Evolutionary conservation across 352 stramenopile species (phyloP), one percentile per base, ranked within the genome.

Genomic region (Phytophthora idaei): DNA sequence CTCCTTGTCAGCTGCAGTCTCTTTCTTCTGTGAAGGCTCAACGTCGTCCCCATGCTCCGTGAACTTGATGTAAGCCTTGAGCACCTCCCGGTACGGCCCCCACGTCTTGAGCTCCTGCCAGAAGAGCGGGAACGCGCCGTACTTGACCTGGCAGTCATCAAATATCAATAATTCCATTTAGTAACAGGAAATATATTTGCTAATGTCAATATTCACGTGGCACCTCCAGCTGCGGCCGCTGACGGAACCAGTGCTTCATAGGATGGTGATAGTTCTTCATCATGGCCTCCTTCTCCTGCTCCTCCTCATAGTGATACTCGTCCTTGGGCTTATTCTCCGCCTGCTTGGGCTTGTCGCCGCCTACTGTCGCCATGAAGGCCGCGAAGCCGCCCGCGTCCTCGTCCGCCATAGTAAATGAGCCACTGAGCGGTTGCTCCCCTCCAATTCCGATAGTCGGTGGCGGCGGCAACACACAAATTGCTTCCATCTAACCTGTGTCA

Each of bases 21-120:
- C 27, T 9, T 64, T 46, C 32, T 68, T 49, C 37, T 60, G 45
- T 46, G 21, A 9, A 2, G 36, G 31, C 29, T 79, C 66, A 14
- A 49, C 51, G 47, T 77, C 61, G 12, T 77, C 63, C 37, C 60
- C 59, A 58, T 83, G 59, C 61, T 93, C 81, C 28, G 77, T 95
- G 52, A 89, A 85, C 52, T 81, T 86, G 56, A 99, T 80, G 70
- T 94, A 99, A 59, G 85, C 73, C 67, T 97, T 95, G 9, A 97
- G 77, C 37, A 97, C 87, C 54, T 97, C 89, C 29, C 94, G 96
- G 74, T 97, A 98, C 58, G 90, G 92, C 39, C 73, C 67, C 96
- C 96, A 98, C 46, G 84, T 93, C 67, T 98, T 89, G 27, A 98
- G 80, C 73, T 98, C 95, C 74, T 98, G 94, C 95, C 95, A 98